phyloP scores from a whole-genome alignment of 306 rosid species.

The Geum urbanum region DNA sequence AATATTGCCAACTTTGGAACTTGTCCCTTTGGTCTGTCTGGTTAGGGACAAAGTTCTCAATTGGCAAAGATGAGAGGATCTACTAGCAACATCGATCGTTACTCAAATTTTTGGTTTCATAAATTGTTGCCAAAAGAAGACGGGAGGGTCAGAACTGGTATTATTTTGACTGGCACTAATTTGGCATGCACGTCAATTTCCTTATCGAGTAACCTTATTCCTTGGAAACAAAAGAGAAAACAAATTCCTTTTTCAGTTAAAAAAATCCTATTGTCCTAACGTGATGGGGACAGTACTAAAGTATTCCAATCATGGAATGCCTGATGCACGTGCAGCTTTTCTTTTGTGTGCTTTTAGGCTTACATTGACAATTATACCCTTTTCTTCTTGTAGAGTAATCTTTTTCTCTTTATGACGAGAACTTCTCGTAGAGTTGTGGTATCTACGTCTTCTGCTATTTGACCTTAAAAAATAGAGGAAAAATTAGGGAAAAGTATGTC shows the following conservation, averaged over 20 bases:
- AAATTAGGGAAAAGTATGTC: background rate
- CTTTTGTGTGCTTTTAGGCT: background rate
- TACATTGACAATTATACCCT: background rate
- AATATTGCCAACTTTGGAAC: constrained; percentile 10
- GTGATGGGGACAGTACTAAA: background rate
- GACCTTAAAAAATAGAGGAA: too few species aligned
- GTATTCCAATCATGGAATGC: background rate
- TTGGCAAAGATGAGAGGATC: background rate
- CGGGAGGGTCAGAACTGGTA: background rate
- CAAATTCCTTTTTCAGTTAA: constrained; percentile 1
- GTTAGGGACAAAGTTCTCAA: constrained; percentile 10
- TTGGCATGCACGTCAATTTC: constrained; percentile 25
- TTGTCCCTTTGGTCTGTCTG: constrained; percentile 6
- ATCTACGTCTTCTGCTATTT: too few species aligned
- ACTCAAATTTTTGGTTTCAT: too few species aligned
- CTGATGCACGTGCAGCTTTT: background rate
- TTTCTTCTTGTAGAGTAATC: too few species aligned
- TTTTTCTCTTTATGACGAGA: too few species aligned
- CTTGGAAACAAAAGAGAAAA: constrained; percentile 17
- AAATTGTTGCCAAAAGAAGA: background rate
- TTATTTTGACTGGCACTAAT: background rate
- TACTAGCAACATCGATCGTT: background rate
- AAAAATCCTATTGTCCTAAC: background rate
- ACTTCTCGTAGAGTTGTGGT: too few species aligned
- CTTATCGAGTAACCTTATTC: constrained; percentile 57